Evolutionary conservation across 495 filamentous ascomycete genomes (phyloP).

Genomic region (Lasiosphaeris hirsuta): DNA sequence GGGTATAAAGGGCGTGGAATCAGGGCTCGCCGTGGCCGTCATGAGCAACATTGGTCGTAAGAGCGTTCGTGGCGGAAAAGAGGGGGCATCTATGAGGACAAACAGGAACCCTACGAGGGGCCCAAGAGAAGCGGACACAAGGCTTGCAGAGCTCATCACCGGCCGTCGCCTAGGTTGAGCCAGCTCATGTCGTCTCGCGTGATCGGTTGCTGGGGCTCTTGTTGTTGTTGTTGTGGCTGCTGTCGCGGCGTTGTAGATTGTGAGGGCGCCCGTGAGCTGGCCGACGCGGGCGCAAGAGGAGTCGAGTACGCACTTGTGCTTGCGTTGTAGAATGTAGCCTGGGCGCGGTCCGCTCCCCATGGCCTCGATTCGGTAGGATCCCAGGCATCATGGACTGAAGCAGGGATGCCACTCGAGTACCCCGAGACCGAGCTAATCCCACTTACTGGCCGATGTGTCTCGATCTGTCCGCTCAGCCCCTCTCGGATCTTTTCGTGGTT

Average conservation of each 20-base stretch:
- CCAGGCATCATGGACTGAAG: slow-evolving; percentile 52
- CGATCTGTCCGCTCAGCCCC: slow-evolving; percentile 61
- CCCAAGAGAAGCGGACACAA: no score
- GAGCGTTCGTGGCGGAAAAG: background rate
- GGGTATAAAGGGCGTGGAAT: slow-evolving; percentile 5
- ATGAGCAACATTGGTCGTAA: slow-evolving; percentile 8
- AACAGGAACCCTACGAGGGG: no score
- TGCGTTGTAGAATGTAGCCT: slow-evolving; percentile 58
- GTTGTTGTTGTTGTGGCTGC: slow-evolving; percentile 11
- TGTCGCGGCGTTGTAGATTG: slow-evolving; percentile 29
- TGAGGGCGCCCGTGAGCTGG: slow-evolving; percentile 19
- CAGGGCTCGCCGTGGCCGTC: background rate
- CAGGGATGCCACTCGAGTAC: slow-evolving; percentile 56
- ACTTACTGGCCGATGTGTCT: slow-evolving; percentile 50
- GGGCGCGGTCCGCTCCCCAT: slow-evolving; percentile 48
- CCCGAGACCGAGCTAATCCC: slow-evolving; percentile 51
- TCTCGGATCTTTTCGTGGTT: slow-evolving; percentile 48
- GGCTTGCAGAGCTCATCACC: background rate
- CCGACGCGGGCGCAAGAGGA: slow-evolving; percentile 31
- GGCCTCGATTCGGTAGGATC: slow-evolving; percentile 40
- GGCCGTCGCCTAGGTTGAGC: slow-evolving; percentile 57
- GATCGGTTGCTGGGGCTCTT: slow-evolving; percentile 3
- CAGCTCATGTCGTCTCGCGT: slow-evolving; percentile 65
- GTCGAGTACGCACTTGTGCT: slow-evolving; percentile 33
- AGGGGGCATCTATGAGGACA: background rate